These are phyloP conservation scores for Aspergillus versicolor DNA, from an alignment of 2,329 filamentous ascomycete genomes.

Conservation along the genomic window DNA sequence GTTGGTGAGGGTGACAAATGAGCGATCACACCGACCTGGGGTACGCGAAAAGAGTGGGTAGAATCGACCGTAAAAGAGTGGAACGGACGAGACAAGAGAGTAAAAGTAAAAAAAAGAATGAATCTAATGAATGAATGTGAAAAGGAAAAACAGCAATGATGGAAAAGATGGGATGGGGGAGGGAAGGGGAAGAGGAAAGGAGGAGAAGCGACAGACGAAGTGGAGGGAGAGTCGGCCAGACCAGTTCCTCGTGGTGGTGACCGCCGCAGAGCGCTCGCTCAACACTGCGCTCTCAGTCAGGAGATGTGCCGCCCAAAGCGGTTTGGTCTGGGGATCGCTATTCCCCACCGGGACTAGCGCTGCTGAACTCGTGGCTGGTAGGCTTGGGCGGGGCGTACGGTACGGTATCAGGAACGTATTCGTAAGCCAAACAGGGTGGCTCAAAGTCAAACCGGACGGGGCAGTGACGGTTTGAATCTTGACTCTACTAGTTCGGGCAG, in stretches of 20 bases:
- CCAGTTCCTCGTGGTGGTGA: neutral
- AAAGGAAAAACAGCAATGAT: slow-evolving; percentile 25
- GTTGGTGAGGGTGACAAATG: slow-evolving; percentile 22
- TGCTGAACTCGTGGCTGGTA: neutral
- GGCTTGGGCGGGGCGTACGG: neutral
- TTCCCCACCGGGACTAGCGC: neutral
- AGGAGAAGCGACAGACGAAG: slow-evolving; percentile 8
- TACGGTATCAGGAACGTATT: neutral
- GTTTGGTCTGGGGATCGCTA: slow-evolving; percentile 7
- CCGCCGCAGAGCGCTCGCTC: neutral
- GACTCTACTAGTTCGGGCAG: neutral
- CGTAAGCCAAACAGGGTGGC: neutral
- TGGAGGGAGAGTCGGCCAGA: slow-evolving; percentile 1
- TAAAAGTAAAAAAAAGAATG: slow-evolving; percentile 33
- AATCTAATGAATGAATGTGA: slow-evolving; percentile 24
- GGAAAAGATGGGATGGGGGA: slow-evolving; percentile 25
- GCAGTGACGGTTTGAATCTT: neutral
- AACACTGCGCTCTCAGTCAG: neutral
- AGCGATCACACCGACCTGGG: slow-evolving; percentile 25
- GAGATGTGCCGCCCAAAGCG: slow-evolving; percentile 4
- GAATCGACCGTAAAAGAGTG: slow-evolving; percentile 54
- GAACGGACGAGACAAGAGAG: slow-evolving; percentile 45
- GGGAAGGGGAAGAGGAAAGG: slow-evolving; percentile 14
- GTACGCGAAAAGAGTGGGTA: slow-evolving; percentile 37
- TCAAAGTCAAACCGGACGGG: neutral